Base-by-base conservation (phyloP, 495 filamentous ascomycete genomes). In the Xylaria nigripes region DNA sequence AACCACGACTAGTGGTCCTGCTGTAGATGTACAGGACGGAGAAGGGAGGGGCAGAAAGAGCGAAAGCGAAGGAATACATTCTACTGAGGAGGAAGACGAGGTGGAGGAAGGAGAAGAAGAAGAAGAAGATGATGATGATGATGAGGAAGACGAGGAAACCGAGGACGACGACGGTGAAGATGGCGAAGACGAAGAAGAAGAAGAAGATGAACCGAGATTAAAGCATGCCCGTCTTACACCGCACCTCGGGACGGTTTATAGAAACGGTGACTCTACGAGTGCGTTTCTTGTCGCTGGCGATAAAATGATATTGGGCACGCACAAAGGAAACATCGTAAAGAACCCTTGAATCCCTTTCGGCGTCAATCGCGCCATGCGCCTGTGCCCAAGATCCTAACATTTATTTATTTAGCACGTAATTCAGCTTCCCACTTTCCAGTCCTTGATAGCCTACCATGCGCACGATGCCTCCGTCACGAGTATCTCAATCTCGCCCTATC, bases 221-320 rank as follows among this genome's bases (percentile, higher is more conserved):
- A 96, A 98, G 71, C 96, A 96, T 69, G 84, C 84, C 24, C 82
- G 87, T 51, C 69, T 96, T 53, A 97, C 93, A 13, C 84, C 82
- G 46, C 83, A 85, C 56, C 69, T 97, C 52, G 82, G 78, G 15
- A 70, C 86, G 5, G 82, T 96, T 45, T 98, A 97, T 73, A 83
- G 89, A 47, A 95, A 94, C 72, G 90, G 89, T 51, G 93, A 98
- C 77, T 86, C 89, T 54, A 95, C 92, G 30, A 95, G 91, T 70
- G 74, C 87, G 8, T 94, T 91, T 62, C 71, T 93, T 25, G 88
- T 93, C 45, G 87, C 87, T 19, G 92, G 90, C 23, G 93, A 97
- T 74, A 97, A 96, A 73, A 95, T 96, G 90, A 86, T 97, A 51
- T 74, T 94, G 57, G 93, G 93, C 58, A 96, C 94, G 3, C 93